These are phyloP conservation scores for Ophiostoma triangulosporum DNA, from an alignment of 2,329 filamentous ascomycete species.

Conservation along the genomic window DNA sequence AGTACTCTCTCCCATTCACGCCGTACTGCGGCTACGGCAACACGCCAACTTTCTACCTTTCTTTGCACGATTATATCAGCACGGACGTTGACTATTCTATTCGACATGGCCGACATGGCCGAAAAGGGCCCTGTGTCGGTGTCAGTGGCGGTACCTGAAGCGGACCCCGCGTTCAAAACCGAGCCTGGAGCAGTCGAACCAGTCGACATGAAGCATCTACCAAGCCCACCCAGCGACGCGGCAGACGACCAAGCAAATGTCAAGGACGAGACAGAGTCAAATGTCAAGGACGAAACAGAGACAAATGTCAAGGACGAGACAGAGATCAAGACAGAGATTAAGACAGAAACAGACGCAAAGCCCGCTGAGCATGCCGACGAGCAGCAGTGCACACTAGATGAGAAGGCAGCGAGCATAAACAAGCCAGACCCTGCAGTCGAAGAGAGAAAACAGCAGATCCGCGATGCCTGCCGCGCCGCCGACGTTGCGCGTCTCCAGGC, in stretches of 20 bases:
- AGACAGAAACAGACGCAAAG: not conserved
- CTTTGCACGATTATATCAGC: no score
- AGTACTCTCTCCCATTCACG: no score
- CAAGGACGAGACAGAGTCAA: not conserved
- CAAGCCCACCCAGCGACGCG: not conserved
- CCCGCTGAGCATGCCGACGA: not conserved
- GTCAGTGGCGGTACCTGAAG: not conserved
- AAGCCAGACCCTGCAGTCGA: not conserved
- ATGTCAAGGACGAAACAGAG: not conserved
- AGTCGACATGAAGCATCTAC: not conserved
- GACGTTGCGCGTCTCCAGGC: constrained; percentile 42
- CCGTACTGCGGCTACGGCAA: not conserved
- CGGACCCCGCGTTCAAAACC: not conserved
- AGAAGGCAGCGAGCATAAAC: not conserved
- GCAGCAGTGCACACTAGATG: no score
- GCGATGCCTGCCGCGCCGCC: constrained; percentile 44
- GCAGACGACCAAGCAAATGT: no score
- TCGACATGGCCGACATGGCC: not conserved
- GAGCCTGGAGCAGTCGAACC: not conserved
- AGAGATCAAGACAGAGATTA: no score
- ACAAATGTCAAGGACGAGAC: not conserved
- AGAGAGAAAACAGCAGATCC: constrained; percentile 33
- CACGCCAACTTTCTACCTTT: no score
- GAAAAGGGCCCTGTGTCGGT: not conserved
- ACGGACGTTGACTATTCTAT: no score